phyloP scores from a whole-genome alignment of 305 asterid species.

The Rubia balearica region DNA sequence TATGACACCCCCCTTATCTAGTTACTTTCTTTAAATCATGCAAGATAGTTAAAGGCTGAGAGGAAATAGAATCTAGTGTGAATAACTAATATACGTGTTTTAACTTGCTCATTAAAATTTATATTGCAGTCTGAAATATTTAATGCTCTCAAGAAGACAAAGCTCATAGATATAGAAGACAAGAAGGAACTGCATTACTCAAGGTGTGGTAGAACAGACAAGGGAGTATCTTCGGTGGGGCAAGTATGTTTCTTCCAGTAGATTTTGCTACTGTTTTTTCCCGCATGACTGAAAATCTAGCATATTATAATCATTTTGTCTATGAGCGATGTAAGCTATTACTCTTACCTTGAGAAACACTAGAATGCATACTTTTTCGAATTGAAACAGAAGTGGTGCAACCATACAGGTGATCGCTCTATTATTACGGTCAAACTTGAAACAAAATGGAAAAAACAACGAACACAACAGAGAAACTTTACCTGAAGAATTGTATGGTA shows the following conservation, averaged over 20 bases:
- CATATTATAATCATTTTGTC: neutral
- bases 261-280: neutral
- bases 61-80: neutral
- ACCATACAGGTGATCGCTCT: conserved; percentile 71
- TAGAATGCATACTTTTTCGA: conserved; percentile 1
- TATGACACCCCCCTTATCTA: neutral
- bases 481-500: conserved; percentile 51
- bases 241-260: conserved; percentile 49
- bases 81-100: neutral
- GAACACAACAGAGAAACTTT: conserved; percentile 38
- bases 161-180: conserved; percentile 59
- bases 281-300: conserved; percentile 2
- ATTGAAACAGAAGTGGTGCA: conserved; percentile 17
- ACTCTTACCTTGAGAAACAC: conserved; percentile 2
- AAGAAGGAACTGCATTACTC: conserved; percentile 81
- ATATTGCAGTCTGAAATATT: conserved; percentile 77
- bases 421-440: conserved; percentile 57
- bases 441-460: conserved; percentile 29
- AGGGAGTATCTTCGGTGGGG: conserved; percentile 97
- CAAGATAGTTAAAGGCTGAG: neutral
- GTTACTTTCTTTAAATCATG: neutral
- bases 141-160: conserved; percentile 71
- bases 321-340: neutral
- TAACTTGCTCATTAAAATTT: neutral
- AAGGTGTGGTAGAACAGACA: conserved; percentile 98